Percentiles rank a stretch among this genome's conserved stretches.
These are phyloP conservation scores for Monilinia polystroma DNA, from an alignment of 2,329 filamentous ascomycete species.

Conservation along the genomic window DNA sequence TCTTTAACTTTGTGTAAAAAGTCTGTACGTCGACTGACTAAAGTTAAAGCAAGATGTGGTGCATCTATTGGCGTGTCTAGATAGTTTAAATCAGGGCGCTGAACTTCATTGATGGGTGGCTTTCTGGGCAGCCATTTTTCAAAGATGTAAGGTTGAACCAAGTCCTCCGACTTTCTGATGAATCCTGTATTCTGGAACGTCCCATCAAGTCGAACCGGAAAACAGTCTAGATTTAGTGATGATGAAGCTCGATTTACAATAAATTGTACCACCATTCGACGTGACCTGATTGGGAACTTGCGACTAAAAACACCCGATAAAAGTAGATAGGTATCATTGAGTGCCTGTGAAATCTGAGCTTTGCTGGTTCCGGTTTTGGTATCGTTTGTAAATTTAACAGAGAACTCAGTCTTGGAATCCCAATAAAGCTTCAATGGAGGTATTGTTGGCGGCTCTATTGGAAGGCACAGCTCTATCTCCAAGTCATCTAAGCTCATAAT, in stretches of 20 bases:
- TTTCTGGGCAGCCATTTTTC: slow-evolving; percentile 46
- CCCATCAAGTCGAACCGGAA: background rate
- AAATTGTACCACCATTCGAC: slow-evolving; percentile 31
- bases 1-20: slow-evolving; percentile 50
- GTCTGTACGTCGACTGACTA: slow-evolving; percentile 56
- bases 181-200: slow-evolving; percentile 26
- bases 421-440: slow-evolving; percentile 35
- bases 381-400: slow-evolving; percentile 10
- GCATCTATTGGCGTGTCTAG: slow-evolving; percentile 45
- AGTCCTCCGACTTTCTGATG: slow-evolving; percentile 30
- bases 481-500: slow-evolving; percentile 22
- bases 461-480: slow-evolving; percentile 30
- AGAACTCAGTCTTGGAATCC: slow-evolving; percentile 34
- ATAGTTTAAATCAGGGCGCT: slow-evolving; percentile 42
- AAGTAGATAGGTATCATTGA: slow-evolving; percentile 30
- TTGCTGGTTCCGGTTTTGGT: background rate
- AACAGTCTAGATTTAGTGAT: background rate
- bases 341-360: slow-evolving; percentile 4
- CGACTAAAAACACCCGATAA: slow-evolving; percentile 32
- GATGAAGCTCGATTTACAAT: background rate
- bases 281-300: slow-evolving; percentile 29
- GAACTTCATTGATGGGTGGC: slow-evolving; percentile 46
- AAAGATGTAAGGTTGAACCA: slow-evolving; percentile 42
- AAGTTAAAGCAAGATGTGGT: slow-evolving; percentile 50
- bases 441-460: slow-evolving; percentile 29